Conservation (phyloP, 1,139 yeast species). For the Suhomyces kunorum region DNA sequence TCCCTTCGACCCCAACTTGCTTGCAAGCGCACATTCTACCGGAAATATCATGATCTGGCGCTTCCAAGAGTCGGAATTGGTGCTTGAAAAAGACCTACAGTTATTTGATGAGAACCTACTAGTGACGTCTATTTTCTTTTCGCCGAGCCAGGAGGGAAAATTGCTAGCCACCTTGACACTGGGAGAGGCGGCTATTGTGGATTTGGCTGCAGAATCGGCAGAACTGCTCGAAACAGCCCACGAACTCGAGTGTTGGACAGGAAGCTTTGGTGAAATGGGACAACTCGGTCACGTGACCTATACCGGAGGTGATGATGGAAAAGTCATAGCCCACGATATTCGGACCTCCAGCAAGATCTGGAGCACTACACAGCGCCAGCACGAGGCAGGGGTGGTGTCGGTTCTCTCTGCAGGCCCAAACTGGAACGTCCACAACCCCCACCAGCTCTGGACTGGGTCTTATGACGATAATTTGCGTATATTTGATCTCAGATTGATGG, state of each 20-base stretch:
- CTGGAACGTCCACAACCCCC: conserved; percentile 47
- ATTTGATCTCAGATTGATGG: conserved; percentile 68
- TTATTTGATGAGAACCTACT: conserved; percentile 51
- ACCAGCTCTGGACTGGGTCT: conserved; percentile 82
- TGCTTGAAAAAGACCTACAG: conserved; percentile 27
- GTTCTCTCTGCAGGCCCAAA: conserved; percentile 52
- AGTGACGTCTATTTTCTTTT: conserved; percentile 68
- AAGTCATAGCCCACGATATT: conserved; percentile 72
- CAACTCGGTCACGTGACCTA: conserved; percentile 60
- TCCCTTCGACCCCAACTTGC: conserved; percentile 48
- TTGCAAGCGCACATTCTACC: conserved; percentile 76
- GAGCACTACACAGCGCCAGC: conserved; percentile 56
- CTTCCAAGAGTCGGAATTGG: conserved; percentile 19
- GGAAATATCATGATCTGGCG: conserved; percentile 74
- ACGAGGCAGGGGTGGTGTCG: conserved; percentile 87
- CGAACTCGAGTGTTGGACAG: conserved; percentile 87
- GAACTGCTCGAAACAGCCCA: conserved; percentile 42
- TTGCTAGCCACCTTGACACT: conserved; percentile 58
- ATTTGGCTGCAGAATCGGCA: conserved; percentile 21
- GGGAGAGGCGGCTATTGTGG: conserved; percentile 49
- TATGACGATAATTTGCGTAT: conserved; percentile 79
- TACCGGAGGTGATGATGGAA: conserved; percentile 91
- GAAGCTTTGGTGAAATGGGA: conserved; percentile 64
- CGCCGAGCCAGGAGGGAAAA: conserved; percentile 37
- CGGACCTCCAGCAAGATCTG: conserved; percentile 54